Percentiles rank a stretch among this genome's conserved stretches.
Conservation (phyloP, 768 basidiomycete species). For the Mycena haematopus region DNA sequence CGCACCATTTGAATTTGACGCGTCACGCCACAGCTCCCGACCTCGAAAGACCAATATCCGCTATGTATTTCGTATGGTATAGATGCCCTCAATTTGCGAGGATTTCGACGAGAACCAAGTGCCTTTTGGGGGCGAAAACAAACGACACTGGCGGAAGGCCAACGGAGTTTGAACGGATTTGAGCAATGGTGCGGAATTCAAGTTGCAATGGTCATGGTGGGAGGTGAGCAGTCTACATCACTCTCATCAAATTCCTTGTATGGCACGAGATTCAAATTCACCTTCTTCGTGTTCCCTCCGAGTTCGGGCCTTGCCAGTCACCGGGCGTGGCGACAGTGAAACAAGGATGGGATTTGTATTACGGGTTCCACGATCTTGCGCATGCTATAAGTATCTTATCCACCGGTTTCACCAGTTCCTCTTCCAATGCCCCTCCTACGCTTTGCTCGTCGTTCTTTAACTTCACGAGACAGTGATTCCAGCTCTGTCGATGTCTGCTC, state of each 20-base stretch:
- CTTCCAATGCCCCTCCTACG: conserved; percentile 12
- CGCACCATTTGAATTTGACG: no score
- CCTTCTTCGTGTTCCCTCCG: neutral
- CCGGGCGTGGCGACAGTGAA: conserved; percentile 1
- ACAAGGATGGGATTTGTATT: neutral
- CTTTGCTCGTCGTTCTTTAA: conserved; percentile 1
- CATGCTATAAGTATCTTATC: conserved; percentile 22
- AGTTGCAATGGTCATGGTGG: no score
- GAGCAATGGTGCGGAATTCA: no score
- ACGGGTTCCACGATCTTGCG: conserved; percentile 1
- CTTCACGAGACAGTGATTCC: neutral
- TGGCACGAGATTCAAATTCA: neutral
- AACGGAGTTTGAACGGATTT: no score
- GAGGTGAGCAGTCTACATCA: no score
- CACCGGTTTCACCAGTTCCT: neutral
- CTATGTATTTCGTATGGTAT: no score
- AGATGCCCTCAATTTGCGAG: no score
- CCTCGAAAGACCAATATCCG: no score
- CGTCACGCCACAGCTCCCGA: no score
- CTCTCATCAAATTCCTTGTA: neutral
- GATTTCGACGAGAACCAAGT: no score
- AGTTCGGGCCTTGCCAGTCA: conserved; percentile 4
- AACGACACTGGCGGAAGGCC: no score
- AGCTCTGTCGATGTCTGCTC: conserved; percentile 3
- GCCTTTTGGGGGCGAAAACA: no score